Evolutionary conservation across 2,329 filamentous ascomycete species (phyloP).

Genomic region (Metarhizium album): DNA sequence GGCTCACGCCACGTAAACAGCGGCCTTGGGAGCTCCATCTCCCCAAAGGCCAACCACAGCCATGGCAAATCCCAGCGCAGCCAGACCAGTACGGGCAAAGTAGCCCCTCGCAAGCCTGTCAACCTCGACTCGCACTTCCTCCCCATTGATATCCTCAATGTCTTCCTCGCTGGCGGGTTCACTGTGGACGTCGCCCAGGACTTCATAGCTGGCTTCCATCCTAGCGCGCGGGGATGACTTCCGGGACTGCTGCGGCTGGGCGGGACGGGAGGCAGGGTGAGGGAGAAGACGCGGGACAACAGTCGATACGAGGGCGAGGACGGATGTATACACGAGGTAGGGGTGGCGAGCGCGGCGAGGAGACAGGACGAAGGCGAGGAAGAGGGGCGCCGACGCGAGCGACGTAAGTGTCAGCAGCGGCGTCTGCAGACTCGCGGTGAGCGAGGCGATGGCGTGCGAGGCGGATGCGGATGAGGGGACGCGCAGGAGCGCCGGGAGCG

Average conservation of each 20-base stretch:
- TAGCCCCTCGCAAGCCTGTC: slow-evolving; percentile 45
- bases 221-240: slow-evolving; percentile 26
- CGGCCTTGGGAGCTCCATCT: slow-evolving; percentile 36
- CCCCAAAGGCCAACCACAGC: slow-evolving; percentile 57
- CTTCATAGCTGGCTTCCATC: slow-evolving; percentile 65
- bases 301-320: slow-evolving; percentile 54
- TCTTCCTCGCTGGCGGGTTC: slow-evolving; percentile 42
- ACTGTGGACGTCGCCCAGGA: slow-evolving; percentile 44
- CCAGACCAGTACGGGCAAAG: slow-evolving; percentile 40
- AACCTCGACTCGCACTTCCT: slow-evolving; percentile 48
- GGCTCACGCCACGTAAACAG: slow-evolving; percentile 22
- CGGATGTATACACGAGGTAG: slow-evolving; percentile 77
- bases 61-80: slow-evolving; percentile 48
- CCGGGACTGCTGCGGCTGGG: slow-evolving; percentile 16
- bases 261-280: slow-evolving; percentile 16
- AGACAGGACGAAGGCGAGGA: slow-evolving; percentile 69
- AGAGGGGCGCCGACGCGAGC: slow-evolving; percentile 59
- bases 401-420: slow-evolving; percentile 58
- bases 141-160: slow-evolving; percentile 44
- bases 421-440: slow-evolving; percentile 50
- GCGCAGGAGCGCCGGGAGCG: slow-evolving; percentile 68
- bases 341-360: slow-evolving; percentile 69
- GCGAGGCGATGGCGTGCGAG: slow-evolving; percentile 57
- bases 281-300: slow-evolving; percentile 40
- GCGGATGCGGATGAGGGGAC: slow-evolving; percentile 68